These are phyloP conservation scores for Saccharomyces uvarum DNA, from an alignment of 1,139 yeast genomes.

Conservation along the genomic window DNA sequence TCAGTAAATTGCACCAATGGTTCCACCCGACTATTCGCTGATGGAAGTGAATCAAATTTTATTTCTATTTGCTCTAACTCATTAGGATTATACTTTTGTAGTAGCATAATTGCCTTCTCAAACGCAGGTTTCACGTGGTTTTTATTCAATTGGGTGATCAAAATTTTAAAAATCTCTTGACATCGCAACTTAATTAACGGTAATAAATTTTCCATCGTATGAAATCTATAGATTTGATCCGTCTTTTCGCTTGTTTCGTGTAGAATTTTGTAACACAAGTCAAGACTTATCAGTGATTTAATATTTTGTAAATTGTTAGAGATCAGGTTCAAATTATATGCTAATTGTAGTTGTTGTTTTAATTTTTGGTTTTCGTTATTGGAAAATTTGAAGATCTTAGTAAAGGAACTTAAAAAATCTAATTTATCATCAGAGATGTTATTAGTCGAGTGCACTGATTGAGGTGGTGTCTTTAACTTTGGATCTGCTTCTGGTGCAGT, in stretches of 20 bases:
- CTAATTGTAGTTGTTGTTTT: conserved; percentile 41
- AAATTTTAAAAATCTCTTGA: conserved; percentile 51
- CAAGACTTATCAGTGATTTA: conserved; percentile 40
- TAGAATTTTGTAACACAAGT: conserved; percentile 38
- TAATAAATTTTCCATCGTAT: conserved; percentile 19
- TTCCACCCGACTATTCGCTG: conserved; percentile 39
- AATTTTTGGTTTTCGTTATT: conserved; percentile 37
- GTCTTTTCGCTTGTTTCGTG: conserved; percentile 39
- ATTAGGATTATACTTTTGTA: conserved; percentile 65
- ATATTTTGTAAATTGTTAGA: conserved; percentile 38
- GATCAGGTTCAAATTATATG: conserved; percentile 47
- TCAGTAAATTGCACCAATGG: conserved; percentile 86
- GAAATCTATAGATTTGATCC: conserved; percentile 33
- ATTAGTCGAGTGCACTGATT: conserved; percentile 13
- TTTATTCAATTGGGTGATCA: conserved; percentile 57
- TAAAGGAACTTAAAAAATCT: conserved; percentile 47
- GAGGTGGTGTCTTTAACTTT: not conserved
- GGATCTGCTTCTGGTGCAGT: not conserved
- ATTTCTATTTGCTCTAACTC: conserved; percentile 33
- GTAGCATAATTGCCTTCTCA: conserved; percentile 62
- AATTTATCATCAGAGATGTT: conserved; percentile 30
- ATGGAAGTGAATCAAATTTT: conserved; percentile 14
- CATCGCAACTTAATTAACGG: conserved; percentile 37
- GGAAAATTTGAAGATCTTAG: conserved; percentile 47
- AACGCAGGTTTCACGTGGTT: conserved; percentile 77